These are phyloP conservation scores for Colletotrichum destructivum DNA, from an alignment of 2,329 filamentous ascomycete species.

Conservation along the genomic window DNA sequence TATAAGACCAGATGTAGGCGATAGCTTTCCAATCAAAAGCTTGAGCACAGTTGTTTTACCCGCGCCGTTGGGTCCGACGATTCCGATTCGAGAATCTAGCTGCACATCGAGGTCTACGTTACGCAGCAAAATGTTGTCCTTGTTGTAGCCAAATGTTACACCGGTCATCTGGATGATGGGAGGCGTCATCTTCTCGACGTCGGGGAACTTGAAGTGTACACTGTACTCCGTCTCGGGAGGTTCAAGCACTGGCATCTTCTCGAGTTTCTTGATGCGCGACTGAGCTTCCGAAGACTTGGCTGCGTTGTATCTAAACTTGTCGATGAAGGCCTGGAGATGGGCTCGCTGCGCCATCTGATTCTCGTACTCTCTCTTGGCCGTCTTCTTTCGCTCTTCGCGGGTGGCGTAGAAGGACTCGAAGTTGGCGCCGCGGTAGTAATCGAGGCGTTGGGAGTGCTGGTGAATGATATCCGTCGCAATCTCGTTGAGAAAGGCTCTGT, in stretches of 20 bases:
- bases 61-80: slow-evolving; percentile 98
- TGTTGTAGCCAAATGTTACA: slow-evolving; percentile 90
- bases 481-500: slow-evolving; percentile 98
- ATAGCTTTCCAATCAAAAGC: slow-evolving; percentile 90
- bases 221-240: slow-evolving; percentile 94
- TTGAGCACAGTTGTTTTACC: slow-evolving; percentile 99
- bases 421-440: slow-evolving; percentile 99
- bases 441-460: slow-evolving; percentile 95
- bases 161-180: slow-evolving; percentile 98
- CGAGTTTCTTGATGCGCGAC: slow-evolving; percentile 98
- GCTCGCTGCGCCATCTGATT: slow-evolving; percentile 96
- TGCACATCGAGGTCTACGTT: slow-evolving; percentile 97
- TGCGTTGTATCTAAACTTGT: slow-evolving; percentile 99
- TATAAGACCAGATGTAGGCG: slow-evolving; percentile 84
- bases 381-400: slow-evolving; percentile 96
- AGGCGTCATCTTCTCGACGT: slow-evolving; percentile 96
- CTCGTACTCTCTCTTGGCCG: slow-evolving; percentile 96
- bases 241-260: slow-evolving; percentile 94
- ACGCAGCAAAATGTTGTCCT: slow-evolving; percentile 83
- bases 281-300: slow-evolving; percentile 99
- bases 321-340: slow-evolving; percentile 97
- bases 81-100: slow-evolving; percentile 97
- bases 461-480: slow-evolving; percentile 99
- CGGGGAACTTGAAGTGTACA: slow-evolving; percentile 97
- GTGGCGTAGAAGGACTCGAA: slow-evolving; percentile 98